A percentile compares a stretch with the other conserved stretches of the same genome.
These are phyloP conservation scores for Uronychia binucleata DNA, from an alignment of 73 alveolate genomes.

Conservation along the genomic window DNA sequence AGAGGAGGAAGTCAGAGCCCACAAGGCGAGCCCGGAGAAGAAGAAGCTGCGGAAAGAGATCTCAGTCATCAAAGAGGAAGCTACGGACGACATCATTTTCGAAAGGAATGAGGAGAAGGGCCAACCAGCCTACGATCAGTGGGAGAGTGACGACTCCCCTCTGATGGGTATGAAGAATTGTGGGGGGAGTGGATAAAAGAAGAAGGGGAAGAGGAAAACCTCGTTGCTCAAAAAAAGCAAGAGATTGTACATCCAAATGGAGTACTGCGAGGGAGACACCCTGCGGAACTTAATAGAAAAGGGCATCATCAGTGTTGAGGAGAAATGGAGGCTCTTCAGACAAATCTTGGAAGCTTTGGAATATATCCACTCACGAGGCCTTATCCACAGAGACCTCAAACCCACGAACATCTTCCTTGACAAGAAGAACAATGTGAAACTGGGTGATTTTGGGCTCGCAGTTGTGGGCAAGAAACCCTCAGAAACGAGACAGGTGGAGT, in stretches of 20 bases:
- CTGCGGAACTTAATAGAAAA: slow-evolving; percentile 49
- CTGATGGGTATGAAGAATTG: not conserved
- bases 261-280: slow-evolving; percentile 77
- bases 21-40: too few relatives aligned
- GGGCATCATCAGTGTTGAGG: slow-evolving; percentile 37
- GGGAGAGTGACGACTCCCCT: not conserved
- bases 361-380: slow-evolving; percentile 71
- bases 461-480: not conserved
- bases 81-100: not conserved
- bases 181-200: not conserved
- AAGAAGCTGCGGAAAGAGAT: not conserved
- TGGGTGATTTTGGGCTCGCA: slow-evolving; percentile 86
- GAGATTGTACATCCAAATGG: slow-evolving; percentile 83
- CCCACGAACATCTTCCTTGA: slow-evolving; percentile 83
- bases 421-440: slow-evolving; percentile 71
- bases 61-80: not conserved
- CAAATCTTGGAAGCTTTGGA: slow-evolving; percentile 79
- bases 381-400: slow-evolving; percentile 83
- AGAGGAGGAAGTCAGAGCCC: too few relatives aligned
- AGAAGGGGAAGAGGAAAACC: slow-evolving; percentile 19
- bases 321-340: slow-evolving; percentile 69
- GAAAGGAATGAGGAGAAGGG: not conserved
- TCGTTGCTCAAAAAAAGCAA: too few relatives aligned
- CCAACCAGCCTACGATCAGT: not conserved
- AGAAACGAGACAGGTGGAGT: not conserved